These are phyloP conservation scores for Aspergillus cejpii DNA, from an alignment of 2,329 filamentous ascomycete species.

Conservation along the genomic window DNA sequence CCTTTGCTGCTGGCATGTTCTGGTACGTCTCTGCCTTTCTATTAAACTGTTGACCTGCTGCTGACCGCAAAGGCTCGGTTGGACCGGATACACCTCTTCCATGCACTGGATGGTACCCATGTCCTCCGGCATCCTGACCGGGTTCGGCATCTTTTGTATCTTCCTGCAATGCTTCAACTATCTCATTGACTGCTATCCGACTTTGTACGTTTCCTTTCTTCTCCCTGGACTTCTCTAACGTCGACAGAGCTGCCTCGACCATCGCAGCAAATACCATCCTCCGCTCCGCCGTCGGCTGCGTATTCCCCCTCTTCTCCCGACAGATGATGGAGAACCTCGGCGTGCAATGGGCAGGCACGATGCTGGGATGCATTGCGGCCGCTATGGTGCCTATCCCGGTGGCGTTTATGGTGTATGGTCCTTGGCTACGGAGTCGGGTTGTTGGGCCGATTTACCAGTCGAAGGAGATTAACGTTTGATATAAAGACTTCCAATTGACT, in stretches of 20 bases:
- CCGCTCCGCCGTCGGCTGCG: constrained; percentile 34
- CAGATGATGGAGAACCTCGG: constrained; percentile 37
- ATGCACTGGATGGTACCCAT: constrained; percentile 34
- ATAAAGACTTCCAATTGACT: too few species aligned
- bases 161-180: constrained; percentile 36
- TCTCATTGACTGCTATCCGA: constrained; percentile 38
- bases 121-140: constrained; percentile 25
- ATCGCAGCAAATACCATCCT: constrained; percentile 39
- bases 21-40: constrained; percentile 22
- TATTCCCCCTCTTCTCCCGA: constrained; percentile 35
- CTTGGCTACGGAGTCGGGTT: constrained; percentile 17
- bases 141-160: constrained; percentile 30
- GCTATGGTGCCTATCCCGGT: constrained; percentile 35
- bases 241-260: constrained; percentile 32
- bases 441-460: constrained; percentile 4
- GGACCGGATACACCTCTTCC: constrained; percentile 28
- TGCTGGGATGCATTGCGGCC: constrained; percentile 33
- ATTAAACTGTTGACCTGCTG: background rate
- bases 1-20: constrained; percentile 34
- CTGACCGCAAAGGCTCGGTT: constrained; percentile 23
- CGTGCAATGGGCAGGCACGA: constrained; percentile 35
- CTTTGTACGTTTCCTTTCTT: constrained; percentile 28
- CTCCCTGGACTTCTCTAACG: background rate
- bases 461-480: background rate
- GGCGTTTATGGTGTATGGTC: constrained; percentile 26